Percentiles rank a stretch among this genome's conserved stretches.
phyloP scores from a whole-genome alignment of 441 rosid species.

The Populus tomentosa region DNA sequence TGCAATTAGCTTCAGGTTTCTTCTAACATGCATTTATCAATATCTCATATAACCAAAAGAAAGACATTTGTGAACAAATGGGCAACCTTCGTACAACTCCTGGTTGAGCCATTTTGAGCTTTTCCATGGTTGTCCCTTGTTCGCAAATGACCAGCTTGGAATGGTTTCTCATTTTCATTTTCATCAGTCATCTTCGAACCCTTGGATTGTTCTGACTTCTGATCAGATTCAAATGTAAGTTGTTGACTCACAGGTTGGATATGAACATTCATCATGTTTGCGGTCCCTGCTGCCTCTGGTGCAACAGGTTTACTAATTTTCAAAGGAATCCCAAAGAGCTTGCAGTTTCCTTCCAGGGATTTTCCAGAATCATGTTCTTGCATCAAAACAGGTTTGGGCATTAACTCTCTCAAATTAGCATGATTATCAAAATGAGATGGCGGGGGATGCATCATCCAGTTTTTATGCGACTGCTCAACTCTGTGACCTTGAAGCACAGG shows the following conservation, averaged over 20 bases:
- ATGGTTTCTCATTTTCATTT: conserved; percentile 46
- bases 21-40: neutral
- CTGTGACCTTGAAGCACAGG: conserved; percentile 42
- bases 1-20: neutral
- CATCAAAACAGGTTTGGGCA: conserved; percentile 23
- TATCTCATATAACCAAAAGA: neutral
- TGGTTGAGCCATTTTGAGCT: conserved; percentile 39
- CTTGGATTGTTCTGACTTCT: conserved; percentile 47
- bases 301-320: conserved; percentile 34
- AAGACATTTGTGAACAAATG: neutral
- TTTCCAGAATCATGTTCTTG: conserved; percentile 47
- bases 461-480: conserved; percentile 49
- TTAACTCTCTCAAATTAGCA: conserved; percentile 41
- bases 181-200: conserved; percentile 46
- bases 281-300: conserved; percentile 32
- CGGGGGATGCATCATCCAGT: conserved; percentile 66
- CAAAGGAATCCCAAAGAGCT: conserved; percentile 86
- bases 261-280: conserved; percentile 25
- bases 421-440: conserved; percentile 44
- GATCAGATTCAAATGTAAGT: conserved; percentile 33
- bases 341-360: conserved; percentile 58
- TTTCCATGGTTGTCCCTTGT: conserved; percentile 47
- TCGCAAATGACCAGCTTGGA: conserved; percentile 30
- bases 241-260: conserved; percentile 29
- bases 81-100: conserved; percentile 83